A percentile compares a stretch with the other conserved stretches of the same genome.
Conservation (phyloP, 768 basidiomycete genomes). For the Collybiopsis confluens region DNA sequence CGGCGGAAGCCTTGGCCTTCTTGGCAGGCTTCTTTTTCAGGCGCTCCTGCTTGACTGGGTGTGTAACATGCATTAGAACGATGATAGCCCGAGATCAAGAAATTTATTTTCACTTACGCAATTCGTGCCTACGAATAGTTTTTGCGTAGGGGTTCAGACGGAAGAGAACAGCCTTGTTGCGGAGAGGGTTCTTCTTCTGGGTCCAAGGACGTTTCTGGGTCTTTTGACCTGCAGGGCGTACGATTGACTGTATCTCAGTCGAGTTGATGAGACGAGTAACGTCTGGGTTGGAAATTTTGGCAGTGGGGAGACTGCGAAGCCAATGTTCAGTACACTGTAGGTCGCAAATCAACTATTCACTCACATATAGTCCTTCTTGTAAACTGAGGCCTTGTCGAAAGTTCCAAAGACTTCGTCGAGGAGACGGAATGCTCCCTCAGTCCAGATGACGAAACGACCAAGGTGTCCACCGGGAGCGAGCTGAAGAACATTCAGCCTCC, state of each 20-base stretch:
- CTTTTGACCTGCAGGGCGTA: slow-evolving; percentile 85
- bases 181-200: slow-evolving; percentile 98
- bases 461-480: slow-evolving; percentile 99
- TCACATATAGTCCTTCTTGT: slow-evolving; percentile 89
- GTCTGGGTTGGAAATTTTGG: slow-evolving; percentile 97
- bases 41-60: slow-evolving; percentile 76
- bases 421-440: slow-evolving; percentile 85
- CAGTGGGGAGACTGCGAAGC: slow-evolving; percentile 70
- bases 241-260: slow-evolving; percentile 94
- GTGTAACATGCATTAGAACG: slow-evolving; percentile 9
- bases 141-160: slow-evolving; percentile 99
- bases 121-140: slow-evolving; percentile 83
- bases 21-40: slow-evolving; percentile 62
- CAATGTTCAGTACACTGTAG: not conserved
- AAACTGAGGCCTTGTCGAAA: slow-evolving; percentile 77
- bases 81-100: not conserved
- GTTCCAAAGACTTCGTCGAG: slow-evolving; percentile 97
- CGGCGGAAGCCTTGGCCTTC: slow-evolving; percentile 55
- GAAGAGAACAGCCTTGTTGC: slow-evolving; percentile 93
- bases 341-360: slow-evolving; percentile 19
- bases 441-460: slow-evolving; percentile 99
- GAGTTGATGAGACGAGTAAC: slow-evolving; percentile 98
- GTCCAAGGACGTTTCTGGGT: slow-evolving; percentile 92
- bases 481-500: slow-evolving; percentile 93
- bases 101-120: slow-evolving; percentile 57